Base-by-base conservation (phyloP, 2,329 filamentous ascomycete species). In the Colletotrichum karsti region DNA sequence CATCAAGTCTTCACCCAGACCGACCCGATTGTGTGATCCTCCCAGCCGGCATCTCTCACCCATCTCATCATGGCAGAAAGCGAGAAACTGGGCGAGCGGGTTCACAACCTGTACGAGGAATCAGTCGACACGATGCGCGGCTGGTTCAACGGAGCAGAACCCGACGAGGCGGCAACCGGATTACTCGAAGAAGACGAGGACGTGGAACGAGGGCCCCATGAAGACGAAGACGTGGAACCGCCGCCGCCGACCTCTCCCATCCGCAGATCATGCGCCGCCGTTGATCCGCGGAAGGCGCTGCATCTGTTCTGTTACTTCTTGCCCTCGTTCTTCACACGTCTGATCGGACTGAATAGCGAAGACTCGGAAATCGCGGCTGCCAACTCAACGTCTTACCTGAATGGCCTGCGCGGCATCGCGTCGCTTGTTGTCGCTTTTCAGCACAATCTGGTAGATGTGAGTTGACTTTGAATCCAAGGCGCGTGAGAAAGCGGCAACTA, bases 371-470 rank as follows among this genome's bases (percentile, higher is more conserved):
- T 51, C 7, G 15, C 46, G 1, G 26, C 15, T n/a, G 24, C 24
- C 2, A 51, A 82, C 69, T 76, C 79, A 39, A 84, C 82, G 1
- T 82, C 83, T 12, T 85, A 84, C 70, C 79, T 86, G 50, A 83
- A 86, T 74, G 83, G 84, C 28, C 74, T 86, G 42, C 82, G 83
- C 15, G 84, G 84, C 28, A 74, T 86, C 24, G 84, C 84, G n/a
- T 81, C 83, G 7, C 76, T 85, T 55, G 71, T 85, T 35, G 84
- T 86, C 65, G 84, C 84, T 70, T 73, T 84, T 73, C 83, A 80
- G 69, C 84, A 85, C 73, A 80, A 35, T 35, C 33, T 35, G 33
- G 5, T 13, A 13, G 33, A 35, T 4, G 33, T 35, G 33, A 35
- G 33, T 35, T n/a, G n/a, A n/a, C n/a, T n/a, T n/a, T n/a, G n/a